Evolutionary conservation across 176 grass and related monocot species (phyloP).

Genomic region (Echinochloa phyllopogon): DNA sequence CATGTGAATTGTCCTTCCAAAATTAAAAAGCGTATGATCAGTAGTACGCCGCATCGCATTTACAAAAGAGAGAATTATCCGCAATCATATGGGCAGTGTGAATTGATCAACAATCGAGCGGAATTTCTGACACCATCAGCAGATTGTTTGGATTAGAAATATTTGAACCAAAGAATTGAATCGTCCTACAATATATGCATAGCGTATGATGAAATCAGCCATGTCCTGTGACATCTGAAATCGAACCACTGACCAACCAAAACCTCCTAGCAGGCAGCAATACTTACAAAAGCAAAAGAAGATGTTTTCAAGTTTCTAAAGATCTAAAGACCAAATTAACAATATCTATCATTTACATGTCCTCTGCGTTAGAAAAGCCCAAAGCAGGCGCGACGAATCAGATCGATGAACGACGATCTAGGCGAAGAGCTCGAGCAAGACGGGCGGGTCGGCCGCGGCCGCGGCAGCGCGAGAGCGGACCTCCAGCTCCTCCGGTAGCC

Average conservation of each 20-base stretch:
- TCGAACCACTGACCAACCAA: not conserved
- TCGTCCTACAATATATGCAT: not conserved
- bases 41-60: no score
- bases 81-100: no score
- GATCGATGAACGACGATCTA: not conserved
- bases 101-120: not conserved
- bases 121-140: not conserved
- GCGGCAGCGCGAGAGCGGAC: not conserved
- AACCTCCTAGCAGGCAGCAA: not conserved
- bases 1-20: no score
- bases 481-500: not conserved
- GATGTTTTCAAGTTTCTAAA: not conserved
- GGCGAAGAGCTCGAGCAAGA: slow-evolving; percentile 47
- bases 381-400: not conserved
- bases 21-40: no score
- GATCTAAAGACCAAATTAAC: not conserved
- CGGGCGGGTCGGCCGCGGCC: not conserved
- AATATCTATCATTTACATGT: not conserved
- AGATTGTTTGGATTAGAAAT: no score
- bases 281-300: not conserved
- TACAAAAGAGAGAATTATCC: no score
- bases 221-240: not conserved
- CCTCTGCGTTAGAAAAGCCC: not conserved
- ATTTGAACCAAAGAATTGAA: slow-evolving; percentile 5
- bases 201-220: not conserved